Percentiles rank a stretch among this genome's conserved stretches.
Conservation (phyloP, 139 green algal genomes). For the Dunaliella primolecta region DNA sequence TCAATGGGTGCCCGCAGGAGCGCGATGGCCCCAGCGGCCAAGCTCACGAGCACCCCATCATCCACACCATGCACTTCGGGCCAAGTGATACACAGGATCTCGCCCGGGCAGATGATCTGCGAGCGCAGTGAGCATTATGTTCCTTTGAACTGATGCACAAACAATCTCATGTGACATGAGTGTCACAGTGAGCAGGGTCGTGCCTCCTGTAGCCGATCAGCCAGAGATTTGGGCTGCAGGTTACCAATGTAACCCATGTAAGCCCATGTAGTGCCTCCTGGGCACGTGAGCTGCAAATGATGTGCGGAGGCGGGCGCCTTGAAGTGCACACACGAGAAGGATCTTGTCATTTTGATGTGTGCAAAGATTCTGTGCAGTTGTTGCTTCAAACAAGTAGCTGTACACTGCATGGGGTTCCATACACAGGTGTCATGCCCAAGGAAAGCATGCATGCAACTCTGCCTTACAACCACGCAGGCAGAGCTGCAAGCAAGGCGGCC, state of each 20-base stretch:
- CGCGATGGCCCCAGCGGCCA: not conserved
- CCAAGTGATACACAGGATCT: slow-evolving; percentile 24
- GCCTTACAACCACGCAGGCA: too few species aligned
- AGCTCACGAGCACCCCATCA: slow-evolving; percentile 20
- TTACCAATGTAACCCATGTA: too few species aligned
- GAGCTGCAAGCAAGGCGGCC: too few species aligned
- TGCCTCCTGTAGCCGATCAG: too few species aligned
- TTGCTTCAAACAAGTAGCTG: too few species aligned
- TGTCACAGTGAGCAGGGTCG: too few species aligned
- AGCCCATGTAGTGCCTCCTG: too few species aligned
- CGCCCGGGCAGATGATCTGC: not conserved
- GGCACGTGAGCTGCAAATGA: not conserved
- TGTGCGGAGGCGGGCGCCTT: too few species aligned
- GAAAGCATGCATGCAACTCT: not conserved
- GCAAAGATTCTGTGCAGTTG: too few species aligned
- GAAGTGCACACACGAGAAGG: not conserved
- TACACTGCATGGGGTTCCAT: not conserved
- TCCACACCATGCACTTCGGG: slow-evolving; percentile 20
- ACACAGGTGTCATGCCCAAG: not conserved
- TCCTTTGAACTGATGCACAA: not conserved
- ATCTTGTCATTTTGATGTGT: too few species aligned
- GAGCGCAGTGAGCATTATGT: not conserved
- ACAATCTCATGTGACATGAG: too few species aligned
- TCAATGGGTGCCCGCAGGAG: not conserved
- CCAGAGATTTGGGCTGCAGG: too few species aligned